phyloP scores from a whole-genome alignment of 1,139 yeast genomes.

The Taphrina confusa region DNA sequence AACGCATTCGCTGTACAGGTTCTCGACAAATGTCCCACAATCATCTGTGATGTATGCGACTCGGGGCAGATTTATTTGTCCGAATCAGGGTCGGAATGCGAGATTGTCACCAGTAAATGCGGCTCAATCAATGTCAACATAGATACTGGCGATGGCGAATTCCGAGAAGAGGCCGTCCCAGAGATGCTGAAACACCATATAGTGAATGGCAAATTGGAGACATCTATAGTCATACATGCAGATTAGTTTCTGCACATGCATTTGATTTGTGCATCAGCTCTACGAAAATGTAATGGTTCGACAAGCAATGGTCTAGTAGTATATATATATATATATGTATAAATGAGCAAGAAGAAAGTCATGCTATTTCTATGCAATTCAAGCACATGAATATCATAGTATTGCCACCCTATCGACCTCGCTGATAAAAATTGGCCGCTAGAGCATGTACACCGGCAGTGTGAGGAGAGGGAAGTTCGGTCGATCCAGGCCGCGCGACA shows the following conservation, averaged over 20 bases:
- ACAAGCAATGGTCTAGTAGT: no score
- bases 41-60: constrained; percentile 84
- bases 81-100: constrained; percentile 66
- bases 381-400: no score
- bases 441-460: constrained; percentile 82
- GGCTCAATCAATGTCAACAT: constrained; percentile 82
- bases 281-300: no score
- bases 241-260: background rate
- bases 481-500: constrained; percentile 93
- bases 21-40: constrained; percentile 73
- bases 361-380: no score
- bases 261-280: no score
- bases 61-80: constrained; percentile 81
- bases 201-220: constrained; percentile 52
- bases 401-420: constrained; percentile 53
- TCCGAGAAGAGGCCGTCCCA: constrained; percentile 76
- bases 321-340: no score
- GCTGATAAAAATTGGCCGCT: constrained; percentile 91
- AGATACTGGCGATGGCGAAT: constrained; percentile 65
- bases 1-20: constrained; percentile 81
- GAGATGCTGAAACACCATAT: constrained; percentile 78
- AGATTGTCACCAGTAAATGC: constrained; percentile 78
- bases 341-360: no score
- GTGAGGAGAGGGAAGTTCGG: constrained; percentile 93
- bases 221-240: constrained; percentile 59